Base-by-base conservation (phyloP, 2,329 filamentous ascomycete species). In the Talaromyces funiculosus region DNA sequence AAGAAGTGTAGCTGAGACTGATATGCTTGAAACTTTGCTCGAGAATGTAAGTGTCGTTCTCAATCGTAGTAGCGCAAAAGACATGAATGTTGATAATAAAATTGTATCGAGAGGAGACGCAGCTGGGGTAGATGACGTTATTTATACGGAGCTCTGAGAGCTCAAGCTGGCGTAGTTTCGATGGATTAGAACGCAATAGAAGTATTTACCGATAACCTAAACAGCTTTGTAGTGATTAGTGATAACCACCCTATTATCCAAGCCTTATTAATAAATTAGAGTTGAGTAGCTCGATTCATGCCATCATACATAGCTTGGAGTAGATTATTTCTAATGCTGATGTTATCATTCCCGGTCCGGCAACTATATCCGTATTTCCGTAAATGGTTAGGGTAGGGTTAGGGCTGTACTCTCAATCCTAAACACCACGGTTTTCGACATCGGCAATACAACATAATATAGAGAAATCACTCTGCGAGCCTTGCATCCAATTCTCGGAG, bases 21-120 rank as follows among this genome's bases (percentile, higher is more conserved):
- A 26, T 43, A 37, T 22, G 4, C 37, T 24, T 47, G 60, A 22
- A 16, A n/a, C n/a, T 18, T 35, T 58, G 12, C 16, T 58, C 18
- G 60, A 42, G 40, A 58, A 22, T 57, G 24, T 51, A 35, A 57
- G 45, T 20, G 18, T 20, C 35, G 40, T 24, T 43, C 26, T 43
- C 55, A 59, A 40, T 31, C 12, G 51, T n/a, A 56, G 24, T 22
- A 53, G 29, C 24, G 59, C 20, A 33, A 51, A 43, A 57, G 59
- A 42, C 53, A 56, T 61, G 8, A 7, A 51, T 14, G 29, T 54
- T 20, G 53, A 55, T 33, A 14, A 14, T 29, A 3, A 14, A 31
- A 31, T 12, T 14, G 47, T 40, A 24, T 42, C 37, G 42, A 35
- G 16, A 40, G 10, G 31, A n/a, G 37, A 16, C 35, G 38, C 35